A percentile compares a stretch with the other conserved stretches of the same genome.
These are phyloP conservation scores for Suhomyces sp. DNA, from an alignment of 805 yeast genomes.

Conservation along the genomic window DNA sequence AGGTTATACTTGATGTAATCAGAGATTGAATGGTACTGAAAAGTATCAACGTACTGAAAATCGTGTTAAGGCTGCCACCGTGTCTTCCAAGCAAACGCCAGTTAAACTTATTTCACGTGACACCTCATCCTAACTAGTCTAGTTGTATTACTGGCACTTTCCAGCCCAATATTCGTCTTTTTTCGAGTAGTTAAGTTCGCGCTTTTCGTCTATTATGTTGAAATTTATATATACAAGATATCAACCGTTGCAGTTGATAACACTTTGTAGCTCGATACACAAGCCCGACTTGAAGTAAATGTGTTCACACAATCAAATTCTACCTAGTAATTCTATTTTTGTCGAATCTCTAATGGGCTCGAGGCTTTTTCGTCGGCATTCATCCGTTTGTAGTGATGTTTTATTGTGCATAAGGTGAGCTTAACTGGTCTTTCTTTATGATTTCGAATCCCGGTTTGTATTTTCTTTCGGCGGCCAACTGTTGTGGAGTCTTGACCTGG, in stretches of 20 bases:
- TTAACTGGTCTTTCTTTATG: slow-evolving; percentile 6
- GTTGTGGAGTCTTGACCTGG: slow-evolving; percentile 44
- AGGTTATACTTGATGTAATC: background rate
- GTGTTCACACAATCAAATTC: too few species aligned
- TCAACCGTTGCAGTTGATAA: background rate
- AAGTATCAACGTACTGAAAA: background rate
- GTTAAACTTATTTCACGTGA: background rate
- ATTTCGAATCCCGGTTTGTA: slow-evolving; percentile 58
- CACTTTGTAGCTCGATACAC: background rate
- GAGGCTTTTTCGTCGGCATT: background rate
- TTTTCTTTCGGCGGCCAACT: slow-evolving; percentile 56
- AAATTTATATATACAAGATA: background rate
- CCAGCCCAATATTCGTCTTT: background rate
- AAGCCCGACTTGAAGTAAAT: too few species aligned
- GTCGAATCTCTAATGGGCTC: too few species aligned
- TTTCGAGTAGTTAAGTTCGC: background rate
- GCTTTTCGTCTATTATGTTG: background rate
- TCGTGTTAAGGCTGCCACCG: background rate
- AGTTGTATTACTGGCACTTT: background rate
- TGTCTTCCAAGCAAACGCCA: background rate
- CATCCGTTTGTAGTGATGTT: background rate
- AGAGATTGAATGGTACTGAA: background rate
- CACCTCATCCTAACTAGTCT: background rate
- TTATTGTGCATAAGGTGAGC: background rate
- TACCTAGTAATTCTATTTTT: background rate